Percentiles rank a stretch among this genome's conserved stretches.
Conservation (phyloP, 371 early-diverging fungal genomes). For the Mortierella polycephala region DNA sequence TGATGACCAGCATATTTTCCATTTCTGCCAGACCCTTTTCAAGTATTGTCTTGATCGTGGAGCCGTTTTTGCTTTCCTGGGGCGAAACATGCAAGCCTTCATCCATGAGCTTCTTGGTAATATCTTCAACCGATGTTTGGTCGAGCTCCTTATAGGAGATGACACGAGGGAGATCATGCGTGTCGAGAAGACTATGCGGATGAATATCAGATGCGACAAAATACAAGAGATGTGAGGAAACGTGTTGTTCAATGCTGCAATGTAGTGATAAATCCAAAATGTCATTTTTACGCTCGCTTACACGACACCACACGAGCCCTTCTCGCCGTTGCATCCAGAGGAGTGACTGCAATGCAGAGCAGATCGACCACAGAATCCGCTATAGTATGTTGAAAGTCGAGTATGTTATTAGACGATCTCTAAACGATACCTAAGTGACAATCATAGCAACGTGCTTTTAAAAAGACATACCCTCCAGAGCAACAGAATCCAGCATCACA, state of each 20-base stretch:
- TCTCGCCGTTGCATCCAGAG: conserved; percentile 29
- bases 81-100: conserved; percentile 34
- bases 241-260: background rate
- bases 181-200: conserved; percentile 22
- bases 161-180: conserved; percentile 28
- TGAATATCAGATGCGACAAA: background rate
- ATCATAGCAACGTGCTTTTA: background rate
- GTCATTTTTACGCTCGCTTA: conserved; percentile 5
- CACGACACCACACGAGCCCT: conserved; percentile 48
- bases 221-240: background rate
- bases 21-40: conserved; percentile 21
- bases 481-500: conserved; percentile 49
- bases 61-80: conserved; percentile 11
- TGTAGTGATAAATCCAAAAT: background rate
- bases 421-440: background rate
- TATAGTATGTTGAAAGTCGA: background rate
- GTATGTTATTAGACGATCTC: background rate
- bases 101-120: conserved; percentile 13
- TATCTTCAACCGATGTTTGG: conserved; percentile 5
- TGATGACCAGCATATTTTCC: conserved; percentile 12
- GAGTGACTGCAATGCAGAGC: conserved; percentile 31
- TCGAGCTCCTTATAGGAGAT: conserved; percentile 27
- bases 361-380: conserved; percentile 43
- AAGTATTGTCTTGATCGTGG: conserved; percentile 24
- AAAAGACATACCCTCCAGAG: conserved; percentile 28